Percentiles rank a stretch among this genome's conserved stretches.
Conservation (phyloP, 164 flowering plant species). For the Houttuynia cordata region DNA sequence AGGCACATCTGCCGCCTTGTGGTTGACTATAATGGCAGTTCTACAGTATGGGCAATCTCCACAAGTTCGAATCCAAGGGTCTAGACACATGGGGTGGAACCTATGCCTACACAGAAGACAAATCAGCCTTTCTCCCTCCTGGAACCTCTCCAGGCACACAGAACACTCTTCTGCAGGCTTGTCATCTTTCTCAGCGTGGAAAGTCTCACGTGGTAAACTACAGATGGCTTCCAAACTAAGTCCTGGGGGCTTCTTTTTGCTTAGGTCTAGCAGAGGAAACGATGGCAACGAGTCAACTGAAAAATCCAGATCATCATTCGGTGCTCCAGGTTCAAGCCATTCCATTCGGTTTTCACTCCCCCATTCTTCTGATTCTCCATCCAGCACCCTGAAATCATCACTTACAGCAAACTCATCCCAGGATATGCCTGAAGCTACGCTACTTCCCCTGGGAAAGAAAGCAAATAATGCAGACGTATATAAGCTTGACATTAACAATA, state of each 20-base stretch:
- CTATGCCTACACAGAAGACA: slow-evolving; percentile 54
- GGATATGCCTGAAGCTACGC: slow-evolving; percentile 15
- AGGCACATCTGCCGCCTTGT: neutral
- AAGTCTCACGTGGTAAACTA: slow-evolving; percentile 29
- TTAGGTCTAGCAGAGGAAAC: slow-evolving; percentile 6
- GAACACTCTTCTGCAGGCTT: slow-evolving; percentile 9
- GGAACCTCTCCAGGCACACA: slow-evolving; percentile 50
- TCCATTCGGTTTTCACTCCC: slow-evolving; percentile 29
- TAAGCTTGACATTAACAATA: neutral
- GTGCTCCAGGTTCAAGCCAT: slow-evolving; percentile 9
- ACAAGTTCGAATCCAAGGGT: slow-evolving; percentile 60
- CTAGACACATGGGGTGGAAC: slow-evolving; percentile 58
- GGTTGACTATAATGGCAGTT: slow-evolving; percentile 17
- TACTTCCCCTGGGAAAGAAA: slow-evolving; percentile 22
- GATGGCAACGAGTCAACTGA: slow-evolving; percentile 12
- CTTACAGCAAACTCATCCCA: slow-evolving; percentile 13
- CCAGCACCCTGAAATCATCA: slow-evolving; percentile 32
- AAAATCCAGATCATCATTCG: slow-evolving; percentile 8
- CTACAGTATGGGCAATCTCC: slow-evolving; percentile 92
- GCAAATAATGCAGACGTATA: neutral
- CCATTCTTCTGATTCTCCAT: slow-evolving; percentile 27
- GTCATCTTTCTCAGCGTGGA: slow-evolving; percentile 11
- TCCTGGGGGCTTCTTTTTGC: slow-evolving; percentile 48
- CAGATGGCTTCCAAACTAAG: slow-evolving; percentile 40
- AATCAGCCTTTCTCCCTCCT: slow-evolving; percentile 41